phyloP scores from a whole-genome alignment of 495 filamentous ascomycete genomes.

The Articulospora tetracladia region DNA sequence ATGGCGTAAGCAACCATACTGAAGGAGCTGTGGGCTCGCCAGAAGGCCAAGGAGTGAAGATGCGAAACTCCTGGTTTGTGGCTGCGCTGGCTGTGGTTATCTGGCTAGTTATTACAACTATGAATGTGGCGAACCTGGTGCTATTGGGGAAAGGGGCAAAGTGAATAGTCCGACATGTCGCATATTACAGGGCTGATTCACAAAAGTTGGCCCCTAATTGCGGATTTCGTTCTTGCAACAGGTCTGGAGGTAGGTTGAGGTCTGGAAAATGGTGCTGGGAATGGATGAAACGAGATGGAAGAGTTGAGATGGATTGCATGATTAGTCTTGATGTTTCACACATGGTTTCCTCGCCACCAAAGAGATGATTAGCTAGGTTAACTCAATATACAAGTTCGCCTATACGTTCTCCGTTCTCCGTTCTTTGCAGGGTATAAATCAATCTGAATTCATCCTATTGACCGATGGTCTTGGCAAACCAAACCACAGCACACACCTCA shows the following conservation, averaged over 20 bases:
- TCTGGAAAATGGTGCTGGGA: too few relatives aligned
- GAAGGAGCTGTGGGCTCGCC: neutral
- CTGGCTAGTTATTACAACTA: constrained; percentile 65
- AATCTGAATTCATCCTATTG: too few relatives aligned
- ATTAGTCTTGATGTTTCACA: too few relatives aligned
- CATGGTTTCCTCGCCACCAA: too few relatives aligned
- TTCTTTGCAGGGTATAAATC: too few relatives aligned
- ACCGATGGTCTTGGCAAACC: neutral
- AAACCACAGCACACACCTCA: neutral
- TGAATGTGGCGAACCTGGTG: constrained; percentile 72
- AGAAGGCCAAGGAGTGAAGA: constrained; percentile 20
- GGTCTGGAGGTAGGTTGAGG: too few relatives aligned
- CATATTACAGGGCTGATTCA: neutral
- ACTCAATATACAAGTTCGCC: too few relatives aligned
- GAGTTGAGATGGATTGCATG: too few relatives aligned
- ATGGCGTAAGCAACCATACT: constrained; percentile 17
- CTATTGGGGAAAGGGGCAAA: constrained; percentile 38
- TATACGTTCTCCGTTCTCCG: too few relatives aligned
- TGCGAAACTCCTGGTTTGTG: constrained; percentile 53
- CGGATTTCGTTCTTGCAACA: too few relatives aligned
- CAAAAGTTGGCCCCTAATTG: neutral
- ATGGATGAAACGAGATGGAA: too few relatives aligned
- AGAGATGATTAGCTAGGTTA: too few relatives aligned
- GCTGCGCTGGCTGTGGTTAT: constrained; percentile 52
- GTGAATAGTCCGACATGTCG: neutral